Evolutionary conservation across 805 yeast genomes (phyloP), one percentile per base, ranked within the genome.

Genomic region (Huiozyma sinensis): DNA sequence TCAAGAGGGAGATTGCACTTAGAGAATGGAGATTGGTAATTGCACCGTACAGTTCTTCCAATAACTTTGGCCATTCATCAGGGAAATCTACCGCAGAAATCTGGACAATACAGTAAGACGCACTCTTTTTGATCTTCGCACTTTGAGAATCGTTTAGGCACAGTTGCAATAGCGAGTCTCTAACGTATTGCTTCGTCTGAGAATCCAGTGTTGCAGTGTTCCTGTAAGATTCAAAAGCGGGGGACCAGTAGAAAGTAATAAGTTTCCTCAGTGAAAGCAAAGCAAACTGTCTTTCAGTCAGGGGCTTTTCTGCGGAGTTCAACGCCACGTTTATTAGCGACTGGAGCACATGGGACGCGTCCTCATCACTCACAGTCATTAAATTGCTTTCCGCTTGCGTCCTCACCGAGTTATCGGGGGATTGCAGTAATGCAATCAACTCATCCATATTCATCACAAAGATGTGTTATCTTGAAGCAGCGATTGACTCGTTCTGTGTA

Each of bases 31-130:
- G 33, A 7, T 66, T 56, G 7, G 60, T 53, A 33, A 75, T 68
- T 28, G 61, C 59, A 1, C 55, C 56, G 53, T 77, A 79, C 17
- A 86, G 55, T 6, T 60, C 60, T 32, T 63, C 56, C 44, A 84
- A 57, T 39, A 89, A 66, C 24, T 70, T 72, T 0, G 97, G 95
- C 97, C 97, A 90, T 58, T 87, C 95, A 57, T 92, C 97, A 0
- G 98, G 98, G 56, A 76, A 90, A 56, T 90, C 98, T 1, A 80
- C 83, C 3, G 83, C 82, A 0, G 95, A 87, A 11, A 90, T 84
- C 54, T 84, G 94, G 5, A 83, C 83, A 12, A 88, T 75, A 11
- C 84, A 81, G 50, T 85, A 81, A 1, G 89, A 78, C 1, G 83
- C 75, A 41, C 83, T 73, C 30, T 71, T 73, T 46, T 86, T 70